phyloP scores from a whole-genome alignment of 305 asterid genomes.

The Fraxinus ornus region DNA sequence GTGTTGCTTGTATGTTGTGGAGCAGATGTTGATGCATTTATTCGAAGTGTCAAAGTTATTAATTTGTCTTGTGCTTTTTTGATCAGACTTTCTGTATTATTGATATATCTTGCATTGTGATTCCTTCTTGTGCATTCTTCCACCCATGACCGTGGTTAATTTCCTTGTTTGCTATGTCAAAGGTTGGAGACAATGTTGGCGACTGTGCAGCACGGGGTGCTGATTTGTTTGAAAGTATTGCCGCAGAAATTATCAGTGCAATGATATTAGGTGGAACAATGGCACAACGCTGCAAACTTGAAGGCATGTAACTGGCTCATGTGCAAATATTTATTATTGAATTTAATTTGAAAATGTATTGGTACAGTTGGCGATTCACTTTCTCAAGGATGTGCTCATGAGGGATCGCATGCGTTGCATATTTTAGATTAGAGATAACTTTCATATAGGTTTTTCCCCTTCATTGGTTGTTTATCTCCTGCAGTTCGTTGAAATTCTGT shows the following conservation, averaged over 20 bases:
- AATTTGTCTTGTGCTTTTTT: background rate
- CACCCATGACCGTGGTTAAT: conserved; percentile 14
- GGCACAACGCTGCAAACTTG: conserved; percentile 95
- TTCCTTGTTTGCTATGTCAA: conserved; percentile 25
- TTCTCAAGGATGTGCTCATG: conserved; percentile 20
- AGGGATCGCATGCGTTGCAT: conserved; percentile 3
- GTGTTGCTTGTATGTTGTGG: conserved; percentile 12
- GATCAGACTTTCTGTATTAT: conserved; percentile 1
- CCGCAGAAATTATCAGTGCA: conserved; percentile 99
- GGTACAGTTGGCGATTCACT: conserved; percentile 7
- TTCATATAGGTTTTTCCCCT: conserved; percentile 7
- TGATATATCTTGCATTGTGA: conserved; percentile 5
- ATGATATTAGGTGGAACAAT: conserved; percentile 99
- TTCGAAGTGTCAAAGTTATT: conserved; percentile 13
- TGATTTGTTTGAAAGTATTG: conserved; percentile 97
- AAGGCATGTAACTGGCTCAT: conserved; percentile 48
- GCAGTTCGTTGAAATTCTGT: background rate
- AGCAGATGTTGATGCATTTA: background rate
- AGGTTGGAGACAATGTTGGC: conserved; percentile 99
- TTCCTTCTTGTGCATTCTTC: conserved; percentile 1
- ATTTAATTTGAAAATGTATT: background rate
- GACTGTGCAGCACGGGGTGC: conserved; percentile 99
- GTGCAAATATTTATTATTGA: conserved; percentile 15
- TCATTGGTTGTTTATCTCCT: conserved; percentile 6
- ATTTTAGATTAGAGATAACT: background rate